A percentile compares a stretch with the other conserved stretches of the same genome.
These are phyloP conservation scores for Pyropia haitanensis DNA, from an alignment of 23 red algal genomes.

Conservation along the genomic window DNA sequence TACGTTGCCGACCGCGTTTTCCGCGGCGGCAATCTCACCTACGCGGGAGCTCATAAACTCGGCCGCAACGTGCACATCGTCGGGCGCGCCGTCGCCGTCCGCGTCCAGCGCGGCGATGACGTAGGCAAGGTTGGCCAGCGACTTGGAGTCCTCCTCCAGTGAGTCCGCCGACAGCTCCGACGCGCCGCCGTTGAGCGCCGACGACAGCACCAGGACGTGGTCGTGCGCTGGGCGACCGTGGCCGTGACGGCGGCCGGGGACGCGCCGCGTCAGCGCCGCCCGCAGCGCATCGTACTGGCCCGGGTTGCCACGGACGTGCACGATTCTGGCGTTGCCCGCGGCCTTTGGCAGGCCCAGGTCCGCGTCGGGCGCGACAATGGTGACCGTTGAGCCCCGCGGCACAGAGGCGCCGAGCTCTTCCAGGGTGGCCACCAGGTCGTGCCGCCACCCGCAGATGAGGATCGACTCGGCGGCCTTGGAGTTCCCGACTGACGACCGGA, in stretches of 20 bases:
- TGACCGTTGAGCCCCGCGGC: conserved; percentile 27
- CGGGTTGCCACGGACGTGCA: conserved; percentile 6
- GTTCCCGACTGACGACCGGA: too few relatives aligned
- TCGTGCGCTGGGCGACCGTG: conserved; percentile 3
- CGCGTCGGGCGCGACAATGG: conserved; percentile 34
- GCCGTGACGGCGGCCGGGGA: too few relatives aligned
- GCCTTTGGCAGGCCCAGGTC: background rate
- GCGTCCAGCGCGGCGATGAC: conserved; percentile 27
- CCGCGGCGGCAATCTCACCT: conserved; percentile 30
- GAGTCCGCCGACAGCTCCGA: background rate
- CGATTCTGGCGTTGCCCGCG: conserved; percentile 22
- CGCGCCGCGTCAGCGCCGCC: conserved; percentile 2
- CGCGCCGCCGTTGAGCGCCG: conserved; percentile 7
- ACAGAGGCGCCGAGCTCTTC: conserved; percentile 37
- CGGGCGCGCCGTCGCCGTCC: background rate
- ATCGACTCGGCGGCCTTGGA: conserved; percentile 13
- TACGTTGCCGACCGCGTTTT: conserved; percentile 21
- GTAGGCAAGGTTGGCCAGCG: conserved; percentile 39
- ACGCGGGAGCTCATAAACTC: conserved; percentile 39
- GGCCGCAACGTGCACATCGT: conserved; percentile 15
- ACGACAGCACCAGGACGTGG: conserved; percentile 36
- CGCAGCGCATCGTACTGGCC: conserved; percentile 39
- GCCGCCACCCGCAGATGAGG: conserved; percentile 57
- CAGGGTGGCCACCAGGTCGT: conserved; percentile 36
- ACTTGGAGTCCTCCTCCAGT: conserved; percentile 28